These are phyloP conservation scores for Ustilago esculenta DNA, from an alignment of 1,284 basidiomycete genomes.

Conservation along the genomic window DNA sequence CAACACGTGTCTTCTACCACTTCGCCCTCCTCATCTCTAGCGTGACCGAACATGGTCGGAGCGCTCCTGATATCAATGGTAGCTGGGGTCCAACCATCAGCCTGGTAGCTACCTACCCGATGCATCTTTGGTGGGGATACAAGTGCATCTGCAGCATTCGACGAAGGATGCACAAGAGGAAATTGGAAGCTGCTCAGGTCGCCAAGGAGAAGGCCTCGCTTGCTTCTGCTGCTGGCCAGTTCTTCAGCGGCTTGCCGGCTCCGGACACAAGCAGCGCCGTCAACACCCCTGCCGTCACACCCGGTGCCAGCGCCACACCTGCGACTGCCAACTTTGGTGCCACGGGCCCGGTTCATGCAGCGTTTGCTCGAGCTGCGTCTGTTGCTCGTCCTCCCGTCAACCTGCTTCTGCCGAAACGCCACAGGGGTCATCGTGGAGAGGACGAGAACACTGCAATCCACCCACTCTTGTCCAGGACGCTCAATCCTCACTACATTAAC, in stretches of 20 bases:
- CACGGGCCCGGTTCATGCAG: slow-evolving; percentile 46
- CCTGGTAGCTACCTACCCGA: slow-evolving; percentile 57
- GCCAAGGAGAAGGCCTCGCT: slow-evolving; percentile 45
- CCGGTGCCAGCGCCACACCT: slow-evolving; percentile 40
- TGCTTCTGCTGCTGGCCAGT: slow-evolving; percentile 45
- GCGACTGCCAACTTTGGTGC: slow-evolving; percentile 47
- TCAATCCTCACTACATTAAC: slow-evolving; percentile 37
- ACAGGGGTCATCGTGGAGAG: slow-evolving; percentile 6
- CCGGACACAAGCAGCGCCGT: slow-evolving; percentile 58
- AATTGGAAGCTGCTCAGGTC: slow-evolving; percentile 48
- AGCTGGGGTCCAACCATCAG: slow-evolving; percentile 54
- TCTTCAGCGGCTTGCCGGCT: slow-evolving; percentile 56
- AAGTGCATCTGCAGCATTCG: slow-evolving; percentile 62
- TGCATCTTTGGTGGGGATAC: slow-evolving; percentile 66
- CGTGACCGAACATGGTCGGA: slow-evolving; percentile 49
- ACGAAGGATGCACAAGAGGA: slow-evolving; percentile 61
- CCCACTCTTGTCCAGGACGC: slow-evolving; percentile 20
- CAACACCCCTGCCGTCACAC: slow-evolving; percentile 61
- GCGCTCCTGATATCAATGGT: slow-evolving; percentile 46
- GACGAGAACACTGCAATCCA: slow-evolving; percentile 1
- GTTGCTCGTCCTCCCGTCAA: slow-evolving; percentile 47
- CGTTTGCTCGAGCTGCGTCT: slow-evolving; percentile 53
- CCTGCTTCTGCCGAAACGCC: slow-evolving; percentile 39
- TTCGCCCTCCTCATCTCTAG: slow-evolving; percentile 50
- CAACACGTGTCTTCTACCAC: slow-evolving; percentile 63